Evolutionary conservation across 1,139 yeast genomes (phyloP).

Genomic region (Nakaseomyces nivariensis): DNA sequence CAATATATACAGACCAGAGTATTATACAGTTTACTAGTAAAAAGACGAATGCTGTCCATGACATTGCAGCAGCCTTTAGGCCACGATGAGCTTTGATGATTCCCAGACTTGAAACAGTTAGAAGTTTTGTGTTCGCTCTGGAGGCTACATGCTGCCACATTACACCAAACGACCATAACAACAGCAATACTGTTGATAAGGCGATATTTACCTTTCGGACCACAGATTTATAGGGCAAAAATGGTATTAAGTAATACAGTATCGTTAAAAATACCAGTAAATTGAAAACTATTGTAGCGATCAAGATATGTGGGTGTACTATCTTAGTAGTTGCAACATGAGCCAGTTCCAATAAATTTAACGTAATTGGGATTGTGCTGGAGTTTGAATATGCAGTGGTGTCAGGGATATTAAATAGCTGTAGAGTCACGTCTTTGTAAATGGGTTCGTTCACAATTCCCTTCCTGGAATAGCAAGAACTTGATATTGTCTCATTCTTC

Average conservation of each 20-base stretch:
- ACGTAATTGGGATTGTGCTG: slow-evolving; percentile 7
- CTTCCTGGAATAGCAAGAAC: slow-evolving; percentile 24
- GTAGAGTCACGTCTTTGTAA: slow-evolving; percentile 21
- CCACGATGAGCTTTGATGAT: slow-evolving; percentile 42
- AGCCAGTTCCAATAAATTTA: slow-evolving; percentile 25
- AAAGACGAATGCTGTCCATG: slow-evolving; percentile 54
- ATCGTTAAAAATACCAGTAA: slow-evolving; percentile 35
- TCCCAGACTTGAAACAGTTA: slow-evolving; percentile 44
- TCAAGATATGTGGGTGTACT: slow-evolving; percentile 46
- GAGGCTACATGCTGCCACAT: slow-evolving; percentile 60
- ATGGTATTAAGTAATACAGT: slow-evolving; percentile 40
- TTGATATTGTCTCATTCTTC: slow-evolving; percentile 8
- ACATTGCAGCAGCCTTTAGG: slow-evolving; percentile 45
- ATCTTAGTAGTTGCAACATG: slow-evolving; percentile 29
- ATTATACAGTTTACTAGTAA: slow-evolving; percentile 30
- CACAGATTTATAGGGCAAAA: slow-evolving; percentile 35
- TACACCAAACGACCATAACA: slow-evolving; percentile 61
- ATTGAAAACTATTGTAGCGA: slow-evolving; percentile 40
- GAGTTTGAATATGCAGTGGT: slow-evolving; percentile 6
- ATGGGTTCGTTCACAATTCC: slow-evolving; percentile 15
- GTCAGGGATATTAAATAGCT: slow-evolving; percentile 17
- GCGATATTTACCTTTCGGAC: slow-evolving; percentile 32
- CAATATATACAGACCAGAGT: slow-evolving; percentile 23
- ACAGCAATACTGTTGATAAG: slow-evolving; percentile 33
- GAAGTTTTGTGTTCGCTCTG: slow-evolving; percentile 36